These are phyloP conservation scores for Sutorius eximius DNA, from an alignment of 1,284 basidiomycete genomes.

Conservation along the genomic window DNA sequence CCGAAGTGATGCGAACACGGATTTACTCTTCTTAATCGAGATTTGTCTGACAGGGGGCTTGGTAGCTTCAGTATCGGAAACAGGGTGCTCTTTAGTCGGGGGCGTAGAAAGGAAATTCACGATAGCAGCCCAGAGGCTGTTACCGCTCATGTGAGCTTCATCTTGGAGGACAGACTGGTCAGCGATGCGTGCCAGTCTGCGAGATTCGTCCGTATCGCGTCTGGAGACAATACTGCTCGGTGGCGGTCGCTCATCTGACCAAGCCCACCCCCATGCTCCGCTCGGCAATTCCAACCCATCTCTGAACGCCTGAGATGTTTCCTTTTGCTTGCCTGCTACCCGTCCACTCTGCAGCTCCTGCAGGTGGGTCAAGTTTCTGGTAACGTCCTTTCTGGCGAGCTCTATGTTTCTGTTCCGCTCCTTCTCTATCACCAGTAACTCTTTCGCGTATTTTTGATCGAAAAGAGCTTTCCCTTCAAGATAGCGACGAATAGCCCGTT, in stretches of 20 bases:
- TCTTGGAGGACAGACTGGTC: constrained; percentile 61
- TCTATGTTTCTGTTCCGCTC: constrained; percentile 58
- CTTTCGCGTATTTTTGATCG: constrained; percentile 61
- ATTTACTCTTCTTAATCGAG: constrained; percentile 27
- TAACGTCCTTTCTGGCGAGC: constrained; percentile 56
- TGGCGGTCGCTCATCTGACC: constrained; percentile 76
- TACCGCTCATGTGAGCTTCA: constrained; percentile 57
- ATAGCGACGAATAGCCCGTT: constrained; percentile 64
- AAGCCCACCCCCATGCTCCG: constrained; percentile 69
- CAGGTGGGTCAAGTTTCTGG: constrained; percentile 48
- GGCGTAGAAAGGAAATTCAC: constrained; percentile 56
- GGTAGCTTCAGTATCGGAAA: constrained; percentile 18
- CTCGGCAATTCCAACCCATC: constrained; percentile 48
- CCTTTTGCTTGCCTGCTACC: constrained; percentile 24
- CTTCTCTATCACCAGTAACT: constrained; percentile 58
- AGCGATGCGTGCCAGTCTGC: constrained; percentile 65
- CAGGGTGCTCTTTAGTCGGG: constrained; percentile 31
- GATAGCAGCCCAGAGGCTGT: constrained; percentile 68
- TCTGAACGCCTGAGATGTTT: constrained; percentile 44
- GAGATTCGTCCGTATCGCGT: constrained; percentile 74
- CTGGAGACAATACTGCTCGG: constrained; percentile 80
- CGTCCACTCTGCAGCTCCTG: constrained; percentile 35
- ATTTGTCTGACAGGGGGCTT: not conserved
- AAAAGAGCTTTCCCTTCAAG: constrained; percentile 56
- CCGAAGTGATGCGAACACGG: constrained; percentile 28